phyloP scores from a whole-genome alignment of 2,329 filamentous ascomycete species.

The Talaromyces sp. region DNA sequence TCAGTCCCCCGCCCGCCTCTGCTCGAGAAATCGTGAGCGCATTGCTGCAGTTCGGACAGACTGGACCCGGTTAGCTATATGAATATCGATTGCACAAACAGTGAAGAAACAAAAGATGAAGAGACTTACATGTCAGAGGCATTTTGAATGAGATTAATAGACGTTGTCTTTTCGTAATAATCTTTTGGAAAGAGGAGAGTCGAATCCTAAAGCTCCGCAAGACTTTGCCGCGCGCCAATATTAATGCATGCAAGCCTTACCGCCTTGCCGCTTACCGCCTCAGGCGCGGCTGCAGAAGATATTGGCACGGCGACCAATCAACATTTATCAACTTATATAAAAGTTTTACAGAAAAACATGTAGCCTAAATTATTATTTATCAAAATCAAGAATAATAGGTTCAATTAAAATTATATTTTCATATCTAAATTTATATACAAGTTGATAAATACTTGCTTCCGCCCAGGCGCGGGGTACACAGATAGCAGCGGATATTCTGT shows the following conservation, averaged over 20 bases:
- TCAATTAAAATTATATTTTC: too few species aligned
- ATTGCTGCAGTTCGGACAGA: constrained; percentile 48
- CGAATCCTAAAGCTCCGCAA: background rate
- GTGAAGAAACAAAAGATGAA: background rate
- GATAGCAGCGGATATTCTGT: constrained; percentile 14
- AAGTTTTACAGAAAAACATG: too few species aligned
- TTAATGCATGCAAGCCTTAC: background rate
- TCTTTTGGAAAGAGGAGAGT: background rate
- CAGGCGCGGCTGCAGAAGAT: background rate
- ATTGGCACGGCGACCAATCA: too few species aligned
- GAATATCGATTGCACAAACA: background rate
- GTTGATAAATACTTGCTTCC: too few species aligned
- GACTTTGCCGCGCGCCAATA: constrained; percentile 22
- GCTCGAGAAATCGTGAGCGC: constrained; percentile 42
- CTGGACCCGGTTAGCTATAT: constrained; percentile 20
- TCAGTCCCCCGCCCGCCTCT: constrained; percentile 44
- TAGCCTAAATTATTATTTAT: too few species aligned
- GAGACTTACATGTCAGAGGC: constrained; percentile 34
- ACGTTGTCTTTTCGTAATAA: background rate
- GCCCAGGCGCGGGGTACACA: background rate
- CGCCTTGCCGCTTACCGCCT: background rate
- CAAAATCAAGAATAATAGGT: too few species aligned
- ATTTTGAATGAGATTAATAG: constrained; percentile 18
- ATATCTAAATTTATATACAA: too few species aligned
- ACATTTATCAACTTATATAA: too few species aligned